Percentiles rank a stretch among this genome's conserved stretches.
phyloP scores from a whole-genome alignment of 805 yeast genomes.

The Ogataea henricii region DNA sequence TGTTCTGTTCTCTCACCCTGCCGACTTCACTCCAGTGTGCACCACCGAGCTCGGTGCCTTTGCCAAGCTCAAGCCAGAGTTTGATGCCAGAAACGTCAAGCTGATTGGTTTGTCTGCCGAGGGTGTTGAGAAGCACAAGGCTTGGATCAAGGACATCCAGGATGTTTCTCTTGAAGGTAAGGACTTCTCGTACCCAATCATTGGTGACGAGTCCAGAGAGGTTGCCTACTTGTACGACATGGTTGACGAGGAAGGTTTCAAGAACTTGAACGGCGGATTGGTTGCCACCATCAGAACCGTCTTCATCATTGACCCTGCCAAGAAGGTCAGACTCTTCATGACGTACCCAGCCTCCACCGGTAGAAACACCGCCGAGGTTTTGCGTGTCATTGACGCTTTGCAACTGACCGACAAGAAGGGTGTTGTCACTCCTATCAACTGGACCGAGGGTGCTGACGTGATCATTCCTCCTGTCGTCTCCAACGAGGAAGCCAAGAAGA shows the following conservation, averaged over 20 bases:
- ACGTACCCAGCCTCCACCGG: constrained; percentile 94
- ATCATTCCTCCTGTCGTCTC: constrained; percentile 86
- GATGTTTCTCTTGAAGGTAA: constrained; percentile 71
- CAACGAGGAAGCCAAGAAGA: constrained; percentile 74
- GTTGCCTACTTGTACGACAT: constrained; percentile 83
- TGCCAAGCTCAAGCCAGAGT: constrained; percentile 85
- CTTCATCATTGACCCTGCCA: constrained; percentile 85
- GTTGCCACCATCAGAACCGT: constrained; percentile 91
- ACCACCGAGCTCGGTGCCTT: constrained; percentile 96
- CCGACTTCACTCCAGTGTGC: constrained; percentile 95
- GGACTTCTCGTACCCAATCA: constrained; percentile 82
- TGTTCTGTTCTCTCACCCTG: constrained; percentile 90
- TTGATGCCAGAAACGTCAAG: constrained; percentile 80
- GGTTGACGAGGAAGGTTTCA: constrained; percentile 85
- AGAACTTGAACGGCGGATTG: constrained; percentile 69
- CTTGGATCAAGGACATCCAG: constrained; percentile 91
- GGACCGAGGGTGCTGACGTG: constrained; percentile 89
- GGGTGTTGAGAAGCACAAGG: constrained; percentile 72
- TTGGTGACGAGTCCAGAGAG: constrained; percentile 83
- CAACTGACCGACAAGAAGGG: constrained; percentile 83
- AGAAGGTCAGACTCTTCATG: constrained; percentile 83
- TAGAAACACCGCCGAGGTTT: constrained; percentile 89
- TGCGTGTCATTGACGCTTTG: constrained; percentile 86
- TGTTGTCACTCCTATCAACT: constrained; percentile 88
- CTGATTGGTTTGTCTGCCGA: constrained; percentile 90